phyloP scores from a whole-genome alignment of 2,329 filamentous ascomycete genomes.

The Ophiobolus disseminans region DNA sequence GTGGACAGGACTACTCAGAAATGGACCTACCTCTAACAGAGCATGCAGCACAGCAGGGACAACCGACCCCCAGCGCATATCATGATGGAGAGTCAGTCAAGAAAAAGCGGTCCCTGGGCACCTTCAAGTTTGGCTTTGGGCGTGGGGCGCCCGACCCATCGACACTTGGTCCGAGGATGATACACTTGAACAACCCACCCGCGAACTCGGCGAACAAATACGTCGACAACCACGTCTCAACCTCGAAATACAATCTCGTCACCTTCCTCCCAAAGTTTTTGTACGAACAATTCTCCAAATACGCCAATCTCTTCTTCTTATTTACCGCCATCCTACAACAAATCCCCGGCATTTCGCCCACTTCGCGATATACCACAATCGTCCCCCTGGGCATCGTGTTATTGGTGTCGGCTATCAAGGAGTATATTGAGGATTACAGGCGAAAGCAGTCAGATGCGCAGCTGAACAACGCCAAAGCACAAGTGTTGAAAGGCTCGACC shows the following conservation, averaged over 20 bases:
- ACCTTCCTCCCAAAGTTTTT: constrained; percentile 97
- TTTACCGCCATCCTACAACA: constrained; percentile 95
- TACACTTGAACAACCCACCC: constrained; percentile 94
- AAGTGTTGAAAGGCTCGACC: constrained; percentile 79
- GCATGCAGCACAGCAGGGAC: constrained; percentile 60
- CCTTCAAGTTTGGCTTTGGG: constrained; percentile 94
- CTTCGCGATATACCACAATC: constrained; percentile 95
- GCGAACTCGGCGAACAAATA: constrained; percentile 91
- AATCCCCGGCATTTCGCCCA: constrained; percentile 92
- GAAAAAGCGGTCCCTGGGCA: constrained; percentile 57
- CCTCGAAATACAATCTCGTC: constrained; percentile 92
- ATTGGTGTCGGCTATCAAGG: constrained; percentile 93
- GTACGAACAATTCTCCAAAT: constrained; percentile 98
- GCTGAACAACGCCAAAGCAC: constrained; percentile 86
- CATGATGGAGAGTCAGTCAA: constrained; percentile 36
- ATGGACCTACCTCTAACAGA: constrained; percentile 98
- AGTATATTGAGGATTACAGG: constrained; percentile 91
- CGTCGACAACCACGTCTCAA: constrained; percentile 95
- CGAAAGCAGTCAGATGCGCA: constrained; percentile 84
- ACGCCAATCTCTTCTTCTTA: constrained; percentile 98
- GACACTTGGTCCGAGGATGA: constrained; percentile 87
- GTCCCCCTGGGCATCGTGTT: constrained; percentile 90
- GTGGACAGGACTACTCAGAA: constrained; percentile 87
- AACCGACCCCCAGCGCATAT: constrained; percentile 51
- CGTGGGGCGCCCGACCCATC: constrained; percentile 85